Evolutionary conservation across 129 eudicot species (phyloP).

Genomic region (Lactuca sativa): DNA sequence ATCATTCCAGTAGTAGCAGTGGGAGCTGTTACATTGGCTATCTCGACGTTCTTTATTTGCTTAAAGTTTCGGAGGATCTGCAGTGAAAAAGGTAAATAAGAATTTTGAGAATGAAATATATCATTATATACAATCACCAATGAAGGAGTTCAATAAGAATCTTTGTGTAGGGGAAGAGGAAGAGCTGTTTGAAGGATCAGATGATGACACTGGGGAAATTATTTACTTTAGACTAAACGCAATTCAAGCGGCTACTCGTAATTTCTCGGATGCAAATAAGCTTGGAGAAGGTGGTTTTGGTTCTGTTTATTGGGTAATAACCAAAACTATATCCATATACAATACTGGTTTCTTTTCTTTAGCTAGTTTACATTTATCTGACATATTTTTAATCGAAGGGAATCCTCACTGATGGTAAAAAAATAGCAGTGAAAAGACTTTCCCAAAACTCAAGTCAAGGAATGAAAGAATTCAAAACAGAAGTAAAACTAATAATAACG

Average conservation of each 20-base stretch:
- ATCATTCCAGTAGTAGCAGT: background rate
- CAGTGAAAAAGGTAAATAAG: background rate
- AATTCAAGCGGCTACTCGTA: slow-evolving; percentile 31
- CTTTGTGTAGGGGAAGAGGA: background rate
- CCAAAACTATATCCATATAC: no score
- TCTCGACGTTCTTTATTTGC: background rate
- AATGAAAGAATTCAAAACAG: slow-evolving; percentile 46
- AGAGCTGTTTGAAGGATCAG: background rate
- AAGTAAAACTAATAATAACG: slow-evolving; percentile 39
- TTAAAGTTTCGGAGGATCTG: background rate
- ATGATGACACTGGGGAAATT: slow-evolving; percentile 30
- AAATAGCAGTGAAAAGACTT: slow-evolving; percentile 49
- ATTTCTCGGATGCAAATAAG: slow-evolving; percentile 37
- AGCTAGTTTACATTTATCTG: background rate
- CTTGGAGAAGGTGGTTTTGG: slow-evolving; percentile 67
- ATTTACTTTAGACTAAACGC: slow-evolving; percentile 13
- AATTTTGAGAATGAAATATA: no score
- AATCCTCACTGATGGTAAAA: slow-evolving; percentile 36
- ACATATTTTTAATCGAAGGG: slow-evolving; percentile 3
- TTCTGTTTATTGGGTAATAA: slow-evolving; percentile 42
- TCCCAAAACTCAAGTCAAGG: slow-evolving; percentile 58
- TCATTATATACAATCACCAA: background rate
- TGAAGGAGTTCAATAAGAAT: background rate
- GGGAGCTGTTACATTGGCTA: background rate
- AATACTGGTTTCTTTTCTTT: no score